A percentile compares a stretch with the other conserved stretches of the same genome.
Evolutionary conservation across 2,329 filamentous ascomycete genomes (phyloP).

Genomic region (Xylaria digitata): DNA sequence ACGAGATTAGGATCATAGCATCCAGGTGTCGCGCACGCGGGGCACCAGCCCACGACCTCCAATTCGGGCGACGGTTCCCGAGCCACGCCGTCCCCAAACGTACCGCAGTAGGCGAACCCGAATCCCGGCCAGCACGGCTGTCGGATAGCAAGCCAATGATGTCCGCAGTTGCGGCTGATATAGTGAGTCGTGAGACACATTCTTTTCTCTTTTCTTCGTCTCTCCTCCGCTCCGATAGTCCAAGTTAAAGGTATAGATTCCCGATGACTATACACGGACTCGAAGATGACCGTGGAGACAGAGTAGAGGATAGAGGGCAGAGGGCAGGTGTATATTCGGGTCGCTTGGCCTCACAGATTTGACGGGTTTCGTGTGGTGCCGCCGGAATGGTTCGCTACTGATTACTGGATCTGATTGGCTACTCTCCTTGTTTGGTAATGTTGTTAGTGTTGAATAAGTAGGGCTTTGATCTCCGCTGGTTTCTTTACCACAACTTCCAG

Average conservation of each 20-base stretch:
- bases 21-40: conserved; percentile 55
- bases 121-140: conserved; percentile 60
- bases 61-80: conserved; percentile 52
- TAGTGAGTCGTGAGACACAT: conserved; percentile 65
- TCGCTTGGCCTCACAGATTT: neutral
- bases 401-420: neutral
- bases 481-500: neutral
- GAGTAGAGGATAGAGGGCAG: neutral
- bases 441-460: neutral
- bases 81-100: conserved; percentile 55
- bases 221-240: neutral
- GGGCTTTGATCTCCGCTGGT: neutral
- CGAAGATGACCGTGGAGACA: neutral
- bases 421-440: neutral
- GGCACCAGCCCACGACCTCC: conserved; percentile 49
- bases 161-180: conserved; percentile 61
- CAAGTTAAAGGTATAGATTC: neutral
- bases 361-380: neutral
- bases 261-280: too few species aligned
- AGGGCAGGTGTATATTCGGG: neutral
- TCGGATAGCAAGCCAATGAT: conserved; percentile 63
- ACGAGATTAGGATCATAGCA: conserved; percentile 61
- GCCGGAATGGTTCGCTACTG: neutral
- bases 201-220: neutral
- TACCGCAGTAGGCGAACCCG: conserved; percentile 62